Percentiles rank a stretch among this genome's conserved stretches.
phyloP scores from a whole-genome alignment of 768 basidiomycete genomes.

The Agaricus blazei region DNA sequence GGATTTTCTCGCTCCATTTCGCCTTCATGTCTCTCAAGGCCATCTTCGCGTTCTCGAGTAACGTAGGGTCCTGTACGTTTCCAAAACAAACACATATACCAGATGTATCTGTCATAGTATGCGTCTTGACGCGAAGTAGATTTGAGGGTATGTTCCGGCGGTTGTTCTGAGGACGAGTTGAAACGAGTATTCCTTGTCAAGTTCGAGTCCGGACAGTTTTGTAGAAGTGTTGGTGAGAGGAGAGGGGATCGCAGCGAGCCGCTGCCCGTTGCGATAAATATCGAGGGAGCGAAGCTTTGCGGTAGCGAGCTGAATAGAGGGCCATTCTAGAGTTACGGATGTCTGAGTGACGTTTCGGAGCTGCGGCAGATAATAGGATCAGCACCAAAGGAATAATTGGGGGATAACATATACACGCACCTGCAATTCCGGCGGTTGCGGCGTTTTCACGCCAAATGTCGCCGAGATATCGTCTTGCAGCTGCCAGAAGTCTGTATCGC shows the following conservation, averaged over 20 bases:
- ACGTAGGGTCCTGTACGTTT: constrained; percentile 67
- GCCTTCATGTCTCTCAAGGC: constrained; percentile 85
- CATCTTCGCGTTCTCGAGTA: constrained; percentile 77
- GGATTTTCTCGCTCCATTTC: constrained; percentile 87
- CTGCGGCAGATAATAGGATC: constrained; percentile 26
- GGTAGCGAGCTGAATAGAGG: constrained; percentile 74
- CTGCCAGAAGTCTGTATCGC: constrained; percentile 78
- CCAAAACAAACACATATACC: constrained; percentile 96
- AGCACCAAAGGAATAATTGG: neutral
- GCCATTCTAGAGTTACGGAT: constrained; percentile 96
- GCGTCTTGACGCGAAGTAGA: constrained; percentile 76
- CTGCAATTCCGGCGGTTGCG: constrained; percentile 68
- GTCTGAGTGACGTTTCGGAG: constrained; percentile 96
- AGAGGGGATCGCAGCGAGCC: constrained; percentile 81
- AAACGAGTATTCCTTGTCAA: constrained; percentile 87
- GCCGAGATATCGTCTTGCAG: constrained; percentile 79
- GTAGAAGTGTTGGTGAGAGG: constrained; percentile 82
- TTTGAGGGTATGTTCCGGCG: constrained; percentile 88
- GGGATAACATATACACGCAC: constrained; percentile 31
- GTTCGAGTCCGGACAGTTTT: constrained; percentile 76
- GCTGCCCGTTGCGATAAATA: constrained; percentile 88
- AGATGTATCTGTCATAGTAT: constrained; percentile 92
- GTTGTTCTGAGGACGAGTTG: constrained; percentile 91
- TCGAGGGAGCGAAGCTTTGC: constrained; percentile 85
- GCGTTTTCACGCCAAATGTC: constrained; percentile 63